phyloP scores from a whole-genome alignment of 495 filamentous ascomycete species.

The Paragyromitra xinjiangensis region DNA sequence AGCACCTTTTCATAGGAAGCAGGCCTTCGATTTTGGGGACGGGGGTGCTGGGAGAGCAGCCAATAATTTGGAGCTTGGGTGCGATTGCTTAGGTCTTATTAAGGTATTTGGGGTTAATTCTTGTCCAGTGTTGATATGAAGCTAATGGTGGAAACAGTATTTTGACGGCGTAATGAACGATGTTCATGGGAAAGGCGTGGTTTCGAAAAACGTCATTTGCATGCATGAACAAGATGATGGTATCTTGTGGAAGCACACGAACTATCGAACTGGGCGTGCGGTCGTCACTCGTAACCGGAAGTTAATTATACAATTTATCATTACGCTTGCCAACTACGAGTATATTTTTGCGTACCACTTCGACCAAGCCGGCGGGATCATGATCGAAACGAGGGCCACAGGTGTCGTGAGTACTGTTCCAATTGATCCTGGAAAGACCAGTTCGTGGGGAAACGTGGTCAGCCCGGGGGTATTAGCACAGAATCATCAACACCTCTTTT shows the following conservation, averaged over 20 bases:
- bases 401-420: slow-evolving; percentile 63
- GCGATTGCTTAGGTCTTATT: slow-evolving; percentile 74
- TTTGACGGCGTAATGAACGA: slow-evolving; percentile 69
- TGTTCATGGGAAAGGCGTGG: slow-evolving; percentile 65
- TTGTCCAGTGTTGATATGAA: background rate
- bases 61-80: slow-evolving; percentile 73
- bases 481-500: slow-evolving; percentile 67
- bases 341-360: slow-evolving; percentile 70
- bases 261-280: slow-evolving; percentile 70
- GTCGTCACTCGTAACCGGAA: slow-evolving; percentile 69
- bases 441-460: slow-evolving; percentile 64
- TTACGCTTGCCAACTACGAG: slow-evolving; percentile 83
- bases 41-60: slow-evolving; percentile 71
- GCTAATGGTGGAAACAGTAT: slow-evolving; percentile 61
- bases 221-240: slow-evolving; percentile 75
- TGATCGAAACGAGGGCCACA: slow-evolving; percentile 63
- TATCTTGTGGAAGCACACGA: slow-evolving; percentile 73
- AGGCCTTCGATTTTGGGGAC: slow-evolving; percentile 76
- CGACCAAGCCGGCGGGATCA: slow-evolving; percentile 64
- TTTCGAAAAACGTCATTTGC: slow-evolving; percentile 69
- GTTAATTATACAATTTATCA: slow-evolving; percentile 76
- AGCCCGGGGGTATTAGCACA: slow-evolving; percentile 62
- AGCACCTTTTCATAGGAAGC: slow-evolving; percentile 72
- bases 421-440: slow-evolving; percentile 63
- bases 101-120: slow-evolving; percentile 47